phyloP scores from a whole-genome alignment of 345 rosid species.

The Populus alba region DNA sequence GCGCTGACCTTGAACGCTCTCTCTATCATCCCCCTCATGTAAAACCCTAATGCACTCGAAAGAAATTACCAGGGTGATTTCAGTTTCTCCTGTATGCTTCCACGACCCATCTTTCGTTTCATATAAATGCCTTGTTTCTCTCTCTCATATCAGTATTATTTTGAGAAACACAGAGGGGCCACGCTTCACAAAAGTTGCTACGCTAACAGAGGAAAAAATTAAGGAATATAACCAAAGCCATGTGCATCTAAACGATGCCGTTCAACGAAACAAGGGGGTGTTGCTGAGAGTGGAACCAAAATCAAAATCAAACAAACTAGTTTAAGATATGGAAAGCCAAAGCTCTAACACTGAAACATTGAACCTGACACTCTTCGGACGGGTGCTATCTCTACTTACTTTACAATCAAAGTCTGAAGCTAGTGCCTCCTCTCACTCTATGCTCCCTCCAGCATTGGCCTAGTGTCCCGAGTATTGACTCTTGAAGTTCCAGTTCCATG shows the following conservation, averaged over 20 bases:
- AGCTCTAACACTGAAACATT: background rate
- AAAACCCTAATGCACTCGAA: no score
- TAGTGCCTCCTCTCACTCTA: slow-evolving; percentile 1
- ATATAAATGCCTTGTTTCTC: no score
- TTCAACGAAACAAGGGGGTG: background rate
- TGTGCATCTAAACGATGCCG: background rate
- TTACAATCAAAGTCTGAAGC: background rate
- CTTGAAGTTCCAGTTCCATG: slow-evolving; percentile 32
- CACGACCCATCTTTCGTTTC: no score
- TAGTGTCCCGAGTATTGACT: slow-evolving; percentile 32
- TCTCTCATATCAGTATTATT: no score
- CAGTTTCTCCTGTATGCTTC: no score
- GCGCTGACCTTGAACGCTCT: no score
- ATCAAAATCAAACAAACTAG: background rate
- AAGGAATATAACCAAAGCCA: background rate
- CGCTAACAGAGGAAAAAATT: no score
- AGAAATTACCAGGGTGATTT: no score
- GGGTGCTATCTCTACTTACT: slow-evolving; percentile 2
- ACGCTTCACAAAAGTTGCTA: no score
- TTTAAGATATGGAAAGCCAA: background rate
- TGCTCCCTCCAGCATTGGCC: slow-evolving; percentile 38
- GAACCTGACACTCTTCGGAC: background rate
- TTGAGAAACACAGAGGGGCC: no score
- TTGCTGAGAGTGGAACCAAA: background rate
- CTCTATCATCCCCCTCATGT: no score